Evolutionary conservation across 176 grass and related monocot species (phyloP).

Genomic region (Tuctoria greenei): DNA sequence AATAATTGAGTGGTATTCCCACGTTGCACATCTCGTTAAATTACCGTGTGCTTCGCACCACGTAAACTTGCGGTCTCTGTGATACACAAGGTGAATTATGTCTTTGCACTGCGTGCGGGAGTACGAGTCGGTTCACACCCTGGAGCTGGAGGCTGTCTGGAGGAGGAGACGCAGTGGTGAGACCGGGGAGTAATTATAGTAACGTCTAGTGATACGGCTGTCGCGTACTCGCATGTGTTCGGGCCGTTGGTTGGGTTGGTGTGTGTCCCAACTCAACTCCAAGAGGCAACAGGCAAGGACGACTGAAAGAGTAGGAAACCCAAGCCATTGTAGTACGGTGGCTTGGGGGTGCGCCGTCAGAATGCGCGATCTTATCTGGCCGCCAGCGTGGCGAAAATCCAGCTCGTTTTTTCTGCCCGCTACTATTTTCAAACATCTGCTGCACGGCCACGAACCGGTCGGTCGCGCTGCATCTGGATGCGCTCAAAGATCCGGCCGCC

Average conservation of each 20-base stretch:
- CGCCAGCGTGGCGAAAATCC: background rate
- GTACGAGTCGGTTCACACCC: constrained; percentile 15
- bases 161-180: background rate
- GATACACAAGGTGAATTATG: background rate
- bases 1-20: background rate
- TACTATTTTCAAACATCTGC: background rate
- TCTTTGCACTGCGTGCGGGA: background rate
- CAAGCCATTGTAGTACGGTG: background rate
- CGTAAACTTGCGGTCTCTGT: background rate
- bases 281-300: too few relatives aligned
- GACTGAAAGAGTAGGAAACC: background rate
- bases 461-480: background rate
- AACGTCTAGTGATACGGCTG: constrained; percentile 36
- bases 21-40: background rate
- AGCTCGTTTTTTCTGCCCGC: background rate
- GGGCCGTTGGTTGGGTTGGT: background rate
- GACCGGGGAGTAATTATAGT: constrained; percentile 26
- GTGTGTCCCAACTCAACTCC: too few relatives aligned
- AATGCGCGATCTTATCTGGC: constrained; percentile 8
- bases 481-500: background rate
- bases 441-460: background rate
- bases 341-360: background rate
- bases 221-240: background rate
- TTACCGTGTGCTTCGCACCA: background rate
- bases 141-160: background rate